Evolutionary conservation across 2,329 filamentous ascomycete genomes (phyloP).

Genomic region (Aspergillus eucalypticola): DNA sequence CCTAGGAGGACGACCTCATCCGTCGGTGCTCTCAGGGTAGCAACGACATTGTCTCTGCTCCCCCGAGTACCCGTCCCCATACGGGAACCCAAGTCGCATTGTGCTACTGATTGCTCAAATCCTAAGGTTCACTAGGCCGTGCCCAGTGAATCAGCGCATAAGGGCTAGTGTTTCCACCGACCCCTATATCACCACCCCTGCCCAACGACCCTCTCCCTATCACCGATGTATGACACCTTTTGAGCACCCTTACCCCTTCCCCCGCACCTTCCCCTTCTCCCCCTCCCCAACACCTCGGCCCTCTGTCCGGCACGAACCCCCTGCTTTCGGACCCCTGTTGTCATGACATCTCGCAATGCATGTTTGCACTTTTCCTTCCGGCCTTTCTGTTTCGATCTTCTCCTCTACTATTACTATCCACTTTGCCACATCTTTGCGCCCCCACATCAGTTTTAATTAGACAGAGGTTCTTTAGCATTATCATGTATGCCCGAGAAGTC

Average conservation of each 20-base stretch:
- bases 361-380: slow-evolving; percentile 16
- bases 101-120: slow-evolving; percentile 13
- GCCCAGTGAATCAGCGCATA: not conserved
- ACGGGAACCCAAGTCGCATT: slow-evolving; percentile 11
- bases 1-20: slow-evolving; percentile 16
- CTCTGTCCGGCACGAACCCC: slow-evolving; percentile 7
- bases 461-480: slow-evolving; percentile 39
- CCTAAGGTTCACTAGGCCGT: not conserved
- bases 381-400: slow-evolving; percentile 14
- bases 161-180: not conserved
- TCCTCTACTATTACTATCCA: slow-evolving; percentile 17
- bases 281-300: slow-evolving; percentile 5
- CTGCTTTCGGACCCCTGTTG: slow-evolving; percentile 22
- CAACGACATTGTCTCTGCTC: slow-evolving; percentile 18
- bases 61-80: slow-evolving; percentile 9
- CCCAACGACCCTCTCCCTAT: not conserved
- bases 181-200: not conserved
- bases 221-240: slow-evolving; percentile 4
- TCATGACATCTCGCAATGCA: slow-evolving; percentile 22
- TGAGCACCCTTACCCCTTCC: slow-evolving; percentile 6
- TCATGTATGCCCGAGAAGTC: slow-evolving; percentile 45
- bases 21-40: slow-evolving; percentile 20
- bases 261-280: not conserved
- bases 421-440: slow-evolving; percentile 8
- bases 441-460: slow-evolving; percentile 39